These are phyloP conservation scores for Cryptococcus hybrid DNA, from an alignment of 1,284 basidiomycete species.

Conservation along the genomic window DNA sequence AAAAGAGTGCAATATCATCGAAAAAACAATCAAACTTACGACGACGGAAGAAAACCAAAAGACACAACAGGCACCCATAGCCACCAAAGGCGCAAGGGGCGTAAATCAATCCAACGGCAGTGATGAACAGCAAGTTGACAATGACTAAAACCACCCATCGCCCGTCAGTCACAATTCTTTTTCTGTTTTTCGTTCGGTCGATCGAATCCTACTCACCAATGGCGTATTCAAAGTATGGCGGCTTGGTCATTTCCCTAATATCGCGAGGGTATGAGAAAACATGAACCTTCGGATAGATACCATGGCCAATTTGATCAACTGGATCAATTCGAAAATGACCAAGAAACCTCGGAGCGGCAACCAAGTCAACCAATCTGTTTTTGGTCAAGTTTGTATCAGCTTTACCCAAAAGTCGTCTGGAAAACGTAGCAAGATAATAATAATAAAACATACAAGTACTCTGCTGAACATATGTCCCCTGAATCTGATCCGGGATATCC, in stretches of 20 bases:
- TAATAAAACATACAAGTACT: slow-evolving; percentile 44
- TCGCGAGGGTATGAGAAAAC: slow-evolving; percentile 93
- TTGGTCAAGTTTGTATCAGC: neutral
- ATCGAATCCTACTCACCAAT: slow-evolving; percentile 25
- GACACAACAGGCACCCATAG: slow-evolving; percentile 61
- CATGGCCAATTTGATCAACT: slow-evolving; percentile 85
- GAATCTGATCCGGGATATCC: slow-evolving; percentile 58
- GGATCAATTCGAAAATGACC: slow-evolving; percentile 90
- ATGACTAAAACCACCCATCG: slow-evolving; percentile 17
- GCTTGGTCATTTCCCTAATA: slow-evolving; percentile 93
- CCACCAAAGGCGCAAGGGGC: slow-evolving; percentile 86
- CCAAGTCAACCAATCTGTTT: slow-evolving; percentile 88
- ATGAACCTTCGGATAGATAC: slow-evolving; percentile 80
- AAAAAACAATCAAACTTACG: slow-evolving; percentile 43
- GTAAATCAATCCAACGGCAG: slow-evolving; percentile 80
- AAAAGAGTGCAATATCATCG: neutral
- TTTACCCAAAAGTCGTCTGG: neutral
- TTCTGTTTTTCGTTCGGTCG: neutral
- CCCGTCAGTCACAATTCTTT: neutral
- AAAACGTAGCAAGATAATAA: neutral
- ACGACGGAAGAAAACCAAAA: slow-evolving; percentile 63
- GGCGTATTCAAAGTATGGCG: slow-evolving; percentile 78
- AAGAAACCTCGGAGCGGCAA: slow-evolving; percentile 94
- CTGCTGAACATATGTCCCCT: slow-evolving; percentile 77
- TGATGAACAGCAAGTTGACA: slow-evolving; percentile 72